Evolutionary conservation across 768 basidiomycete genomes (phyloP), one percentile per base, ranked within the genome.

Genomic region (Calocera cornea): DNA sequence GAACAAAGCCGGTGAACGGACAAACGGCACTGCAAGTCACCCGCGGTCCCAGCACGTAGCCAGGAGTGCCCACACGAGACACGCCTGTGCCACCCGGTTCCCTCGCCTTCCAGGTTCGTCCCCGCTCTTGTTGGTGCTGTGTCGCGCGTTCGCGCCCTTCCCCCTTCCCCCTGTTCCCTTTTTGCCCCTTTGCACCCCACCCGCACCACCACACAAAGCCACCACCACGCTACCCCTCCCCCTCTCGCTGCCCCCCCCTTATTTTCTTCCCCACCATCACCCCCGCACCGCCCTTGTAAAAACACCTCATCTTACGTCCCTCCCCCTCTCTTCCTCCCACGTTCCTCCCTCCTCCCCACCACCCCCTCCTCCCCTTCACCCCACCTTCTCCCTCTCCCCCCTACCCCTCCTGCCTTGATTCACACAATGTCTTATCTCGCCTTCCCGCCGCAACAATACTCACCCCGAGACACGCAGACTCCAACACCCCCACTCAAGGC

Each of bases 241-340:
- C 71, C 70, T 68, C 70, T 68, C 70, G 67, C 27, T n/a, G 44
- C 19, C 70, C 27, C 68, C 68, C 38, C 70, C 72, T 33, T 71
- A 44, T 38, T 29, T 44, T 44, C 34, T 44, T 44, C 36, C 68
- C 34, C 41, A 44, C 29, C 47, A 41, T 67, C 41, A 24, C n/a
- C 68, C 71, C 31, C 70, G 68, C 24, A 68, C 73, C 3, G 47
- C 41, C 65, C 65, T 41, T 33, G 65, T 66, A 44, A 41, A 66
- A 66, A 66, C 54, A 60, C 54, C 54, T 60, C 54, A 60, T 60
- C 31, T 60, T 60, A 60, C 54, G 54, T 60, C 54, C 36, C 54
- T 60, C 54, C 67, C 38, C 54, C 22, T 50, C 69, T 65, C 54
- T 66, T 36, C 65, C 41, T 65, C 68, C 41, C 12, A 41, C 38